Evolutionary conservation across 2,329 filamentous ascomycete species (phyloP).

Genomic region (Fusarium sp.): DNA sequence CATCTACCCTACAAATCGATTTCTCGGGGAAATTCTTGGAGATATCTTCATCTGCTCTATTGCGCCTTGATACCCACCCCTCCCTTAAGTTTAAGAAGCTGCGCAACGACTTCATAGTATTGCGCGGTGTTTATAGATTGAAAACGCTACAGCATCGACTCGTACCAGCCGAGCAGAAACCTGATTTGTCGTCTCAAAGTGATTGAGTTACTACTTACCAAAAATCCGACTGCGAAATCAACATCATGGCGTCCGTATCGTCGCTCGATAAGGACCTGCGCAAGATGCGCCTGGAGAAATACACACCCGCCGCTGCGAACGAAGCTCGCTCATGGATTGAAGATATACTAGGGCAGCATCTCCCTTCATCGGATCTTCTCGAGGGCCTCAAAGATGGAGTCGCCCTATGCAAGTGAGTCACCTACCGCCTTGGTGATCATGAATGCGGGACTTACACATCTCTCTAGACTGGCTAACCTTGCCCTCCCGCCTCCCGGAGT

Average conservation of each 20-base stretch:
- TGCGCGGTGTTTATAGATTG: slow-evolving; percentile 10
- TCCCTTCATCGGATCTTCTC: slow-evolving; percentile 83
- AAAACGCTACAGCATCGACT: slow-evolving; percentile 10
- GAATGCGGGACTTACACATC: slow-evolving; percentile 37
- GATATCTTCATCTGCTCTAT: slow-evolving; percentile 20
- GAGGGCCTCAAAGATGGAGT: slow-evolving; percentile 92
- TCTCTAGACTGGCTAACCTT: slow-evolving; percentile 83
- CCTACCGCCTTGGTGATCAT: slow-evolving; percentile 4
- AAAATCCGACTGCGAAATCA: not conserved
- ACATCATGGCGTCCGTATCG: slow-evolving; percentile 88
- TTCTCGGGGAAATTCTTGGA: slow-evolving; percentile 1
- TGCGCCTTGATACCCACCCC: slow-evolving; percentile 36
- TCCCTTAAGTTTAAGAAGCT: slow-evolving; percentile 5
- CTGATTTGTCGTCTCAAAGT: not conserved
- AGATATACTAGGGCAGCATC: slow-evolving; percentile 79
- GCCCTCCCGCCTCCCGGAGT: slow-evolving; percentile 82
- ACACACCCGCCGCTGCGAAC: slow-evolving; percentile 90
- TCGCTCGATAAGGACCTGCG: slow-evolving; percentile 97
- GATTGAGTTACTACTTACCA: slow-evolving; percentile 1
- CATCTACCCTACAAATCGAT: slow-evolving; percentile 16
- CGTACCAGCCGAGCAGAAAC: slow-evolving; percentile 10
- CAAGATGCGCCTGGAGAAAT: slow-evolving; percentile 91
- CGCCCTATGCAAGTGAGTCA: slow-evolving; percentile 86
- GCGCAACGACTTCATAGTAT: slow-evolving; percentile 11
- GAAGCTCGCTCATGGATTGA: slow-evolving; percentile 92